Percentiles rank a stretch among this genome's conserved stretches.
Conservation (phyloP, 148 eudicot species). For the Rhododendron henanense region DNA sequence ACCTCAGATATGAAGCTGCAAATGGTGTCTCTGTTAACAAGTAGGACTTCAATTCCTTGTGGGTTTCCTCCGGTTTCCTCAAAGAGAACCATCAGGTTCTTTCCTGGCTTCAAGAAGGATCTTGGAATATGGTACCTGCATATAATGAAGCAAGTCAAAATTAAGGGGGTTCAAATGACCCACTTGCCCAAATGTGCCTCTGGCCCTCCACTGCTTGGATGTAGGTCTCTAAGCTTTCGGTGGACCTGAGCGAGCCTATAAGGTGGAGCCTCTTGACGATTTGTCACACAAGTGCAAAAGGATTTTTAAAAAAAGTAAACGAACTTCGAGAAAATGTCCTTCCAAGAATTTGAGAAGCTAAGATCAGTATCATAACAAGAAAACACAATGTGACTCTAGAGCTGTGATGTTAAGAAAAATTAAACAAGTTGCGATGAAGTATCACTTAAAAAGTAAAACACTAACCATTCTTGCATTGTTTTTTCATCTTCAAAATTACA, state of each 20-base stretch:
- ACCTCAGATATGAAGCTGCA: slow-evolving; percentile 52
- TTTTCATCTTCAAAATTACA: background rate
- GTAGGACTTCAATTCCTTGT: slow-evolving; percentile 38
- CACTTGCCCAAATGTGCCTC: background rate
- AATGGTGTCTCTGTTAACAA: slow-evolving; percentile 56
- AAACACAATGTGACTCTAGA: background rate
- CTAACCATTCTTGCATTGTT: background rate
- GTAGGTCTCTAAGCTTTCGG: background rate
- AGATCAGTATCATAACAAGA: background rate
- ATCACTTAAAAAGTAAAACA: background rate
- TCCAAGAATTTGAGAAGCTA: background rate
- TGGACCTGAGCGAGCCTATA: background rate
- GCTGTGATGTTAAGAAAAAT: background rate
- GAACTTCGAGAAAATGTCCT: background rate
- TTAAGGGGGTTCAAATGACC: background rate
- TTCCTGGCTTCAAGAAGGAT: slow-evolving; percentile 55
- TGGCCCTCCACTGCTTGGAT: background rate
- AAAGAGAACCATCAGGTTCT: slow-evolving; percentile 68
- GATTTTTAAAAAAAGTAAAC: background rate
- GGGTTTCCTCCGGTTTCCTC: slow-evolving; percentile 70
- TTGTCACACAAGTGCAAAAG: background rate
- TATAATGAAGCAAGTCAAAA: background rate
- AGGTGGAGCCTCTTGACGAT: background rate
- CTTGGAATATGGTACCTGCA: slow-evolving; percentile 87
- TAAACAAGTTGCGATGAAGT: background rate